Evolutionary conservation across 345 rosid species (phyloP).

Genomic region (Citrus sp.): DNA sequence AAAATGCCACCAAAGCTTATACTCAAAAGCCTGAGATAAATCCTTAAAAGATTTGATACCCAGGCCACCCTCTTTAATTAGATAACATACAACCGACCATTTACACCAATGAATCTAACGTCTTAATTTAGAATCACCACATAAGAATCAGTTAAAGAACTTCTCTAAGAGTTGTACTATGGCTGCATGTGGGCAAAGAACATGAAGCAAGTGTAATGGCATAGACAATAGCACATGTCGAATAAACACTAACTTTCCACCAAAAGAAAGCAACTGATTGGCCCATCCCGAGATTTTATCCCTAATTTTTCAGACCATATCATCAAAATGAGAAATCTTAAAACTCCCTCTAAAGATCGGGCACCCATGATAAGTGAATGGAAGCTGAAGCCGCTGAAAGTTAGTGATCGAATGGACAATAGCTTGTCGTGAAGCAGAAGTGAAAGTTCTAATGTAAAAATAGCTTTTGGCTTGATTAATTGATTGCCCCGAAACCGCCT

Average conservation of each 20-base stretch:
- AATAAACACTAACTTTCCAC: not conserved
- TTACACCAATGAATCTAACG: too few species aligned
- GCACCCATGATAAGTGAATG: not conserved
- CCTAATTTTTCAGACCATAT: not conserved
- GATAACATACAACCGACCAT: too few species aligned
- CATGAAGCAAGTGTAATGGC: not conserved
- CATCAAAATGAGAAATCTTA: not conserved
- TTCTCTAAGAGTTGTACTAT: accelerated
- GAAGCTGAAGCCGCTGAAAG: accelerated
- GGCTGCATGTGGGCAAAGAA: accelerated
- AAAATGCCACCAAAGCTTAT: too few species aligned
- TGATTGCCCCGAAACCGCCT: too few species aligned
- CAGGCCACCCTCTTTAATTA: too few species aligned
- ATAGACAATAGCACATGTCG: not conserved
- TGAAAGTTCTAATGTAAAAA: accelerated
- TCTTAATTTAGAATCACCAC: accelerated
- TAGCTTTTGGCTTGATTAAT: too few species aligned
- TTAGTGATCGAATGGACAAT: accelerated
- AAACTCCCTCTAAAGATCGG: accelerated
- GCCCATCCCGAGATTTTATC: accelerated
- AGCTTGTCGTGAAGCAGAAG: accelerated
- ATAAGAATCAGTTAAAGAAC: accelerated
- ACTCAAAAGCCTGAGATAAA: too few species aligned
- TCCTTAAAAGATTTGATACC: too few species aligned
- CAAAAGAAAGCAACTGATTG: too few species aligned